Conservation (phyloP, 2,329 filamentous ascomycete species). For the Hypoxylon sp. region DNA sequence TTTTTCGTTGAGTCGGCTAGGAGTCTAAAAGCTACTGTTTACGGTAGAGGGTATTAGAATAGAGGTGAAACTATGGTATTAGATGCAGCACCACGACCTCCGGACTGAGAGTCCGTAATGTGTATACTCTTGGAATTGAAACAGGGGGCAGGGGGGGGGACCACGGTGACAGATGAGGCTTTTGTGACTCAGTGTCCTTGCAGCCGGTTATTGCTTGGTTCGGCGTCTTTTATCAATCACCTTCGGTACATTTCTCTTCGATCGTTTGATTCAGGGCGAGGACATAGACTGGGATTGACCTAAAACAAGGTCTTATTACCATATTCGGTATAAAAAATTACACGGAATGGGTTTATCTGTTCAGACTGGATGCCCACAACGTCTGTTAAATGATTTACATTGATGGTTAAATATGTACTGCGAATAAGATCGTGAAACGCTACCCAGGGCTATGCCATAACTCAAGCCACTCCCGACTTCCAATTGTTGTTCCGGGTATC, state of each 20-base stretch:
- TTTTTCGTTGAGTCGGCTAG: not conserved
- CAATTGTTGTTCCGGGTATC: constrained; percentile 31
- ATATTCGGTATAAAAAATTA: constrained; percentile 10
- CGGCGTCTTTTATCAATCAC: constrained; percentile 7
- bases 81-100: constrained; percentile 18
- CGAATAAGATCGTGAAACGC: constrained; percentile 18
- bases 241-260: constrained; percentile 19
- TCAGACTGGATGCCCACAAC: constrained; percentile 11
- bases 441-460: constrained; percentile 7
- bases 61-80: constrained; percentile 12
- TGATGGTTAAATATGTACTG: constrained; percentile 24
- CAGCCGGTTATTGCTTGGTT: constrained; percentile 17
- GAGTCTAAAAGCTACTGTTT: not conserved
- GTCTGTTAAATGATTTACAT: constrained; percentile 18
- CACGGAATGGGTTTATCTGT: constrained; percentile 15
- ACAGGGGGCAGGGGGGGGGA: constrained; percentile 14
- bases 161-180: constrained; percentile 36
- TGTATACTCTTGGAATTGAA: constrained; percentile 25
- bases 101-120: constrained; percentile 23
- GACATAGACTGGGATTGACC: constrained; percentile 25
- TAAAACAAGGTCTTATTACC: constrained; percentile 16
- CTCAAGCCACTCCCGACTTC: constrained; percentile 10
- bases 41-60: constrained; percentile 7
- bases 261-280: constrained; percentile 11
- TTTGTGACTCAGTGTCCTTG: constrained; percentile 32